A percentile compares a stretch with the other conserved stretches of the same genome.
These are phyloP conservation scores for Fonsecaea erecta DNA, from an alignment of 2,329 filamentous ascomycete species.

Conservation along the genomic window DNA sequence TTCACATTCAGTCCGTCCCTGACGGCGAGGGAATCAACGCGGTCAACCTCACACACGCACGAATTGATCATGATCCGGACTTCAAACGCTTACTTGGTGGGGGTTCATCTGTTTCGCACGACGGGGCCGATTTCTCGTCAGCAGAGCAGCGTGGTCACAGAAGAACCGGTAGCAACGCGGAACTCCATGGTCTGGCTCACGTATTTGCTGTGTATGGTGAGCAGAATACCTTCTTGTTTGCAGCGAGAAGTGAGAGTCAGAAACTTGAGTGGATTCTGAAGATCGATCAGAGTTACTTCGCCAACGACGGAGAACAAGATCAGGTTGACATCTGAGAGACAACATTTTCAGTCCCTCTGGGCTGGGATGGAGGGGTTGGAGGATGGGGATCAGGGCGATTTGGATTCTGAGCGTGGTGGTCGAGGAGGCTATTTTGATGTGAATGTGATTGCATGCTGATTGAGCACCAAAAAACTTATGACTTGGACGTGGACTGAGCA, in stretches of 20 bases:
- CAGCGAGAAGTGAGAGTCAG: slow-evolving; percentile 83
- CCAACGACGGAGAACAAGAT: slow-evolving; percentile 24
- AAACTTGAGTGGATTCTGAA: slow-evolving; percentile 97
- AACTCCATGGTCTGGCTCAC: slow-evolving; percentile 60
- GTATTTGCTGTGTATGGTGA: slow-evolving; percentile 95
- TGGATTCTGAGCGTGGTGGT: neutral
- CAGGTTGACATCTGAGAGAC: neutral
- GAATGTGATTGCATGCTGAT: neutral
- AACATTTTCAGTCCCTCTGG: neutral
- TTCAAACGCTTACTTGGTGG: slow-evolving; percentile 75
- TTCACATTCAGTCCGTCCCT: slow-evolving; percentile 83
- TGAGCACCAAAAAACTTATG: neutral
- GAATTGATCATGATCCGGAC: slow-evolving; percentile 91
- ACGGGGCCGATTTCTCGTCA: slow-evolving; percentile 27
- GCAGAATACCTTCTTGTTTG: slow-evolving; percentile 94
- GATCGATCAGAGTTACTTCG: slow-evolving; percentile 80
- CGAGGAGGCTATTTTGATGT: neutral
- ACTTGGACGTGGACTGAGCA: neutral
- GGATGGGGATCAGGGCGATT: neutral
- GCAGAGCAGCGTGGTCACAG: slow-evolving; percentile 38
- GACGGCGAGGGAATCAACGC: slow-evolving; percentile 90
- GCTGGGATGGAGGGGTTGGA: neutral
- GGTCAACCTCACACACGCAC: slow-evolving; percentile 83
- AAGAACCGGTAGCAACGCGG: slow-evolving; percentile 34
- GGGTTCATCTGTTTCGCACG: slow-evolving; percentile 30